Conservation (phyloP, 2,329 filamentous ascomycete genomes). For the Trichoderma guizhouense region DNA sequence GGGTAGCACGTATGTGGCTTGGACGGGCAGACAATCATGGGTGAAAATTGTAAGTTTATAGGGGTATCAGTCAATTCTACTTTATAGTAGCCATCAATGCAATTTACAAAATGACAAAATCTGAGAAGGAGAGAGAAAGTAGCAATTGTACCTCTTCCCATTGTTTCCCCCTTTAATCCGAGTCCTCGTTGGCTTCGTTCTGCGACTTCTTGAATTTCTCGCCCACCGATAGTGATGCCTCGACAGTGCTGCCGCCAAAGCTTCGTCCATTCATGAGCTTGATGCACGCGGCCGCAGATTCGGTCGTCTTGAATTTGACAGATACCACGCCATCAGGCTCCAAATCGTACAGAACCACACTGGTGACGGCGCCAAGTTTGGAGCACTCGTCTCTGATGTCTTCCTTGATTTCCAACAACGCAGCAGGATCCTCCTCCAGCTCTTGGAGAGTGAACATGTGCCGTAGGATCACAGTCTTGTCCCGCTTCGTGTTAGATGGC, state of each 20-base stretch:
- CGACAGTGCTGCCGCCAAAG: constrained; percentile 69
- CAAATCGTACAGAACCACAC: constrained; percentile 84
- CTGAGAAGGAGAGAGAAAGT: neutral
- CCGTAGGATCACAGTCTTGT: constrained; percentile 82
- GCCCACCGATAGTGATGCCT: constrained; percentile 68
- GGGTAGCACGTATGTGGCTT: neutral
- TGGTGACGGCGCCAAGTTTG: constrained; percentile 84
- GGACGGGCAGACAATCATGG: neutral
- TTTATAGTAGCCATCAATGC: neutral
- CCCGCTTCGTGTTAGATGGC: constrained; percentile 54
- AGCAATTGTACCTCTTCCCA: neutral
- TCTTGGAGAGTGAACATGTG: constrained; percentile 90
- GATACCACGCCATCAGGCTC: constrained; percentile 82
- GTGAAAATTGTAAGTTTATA: constrained; percentile 4
- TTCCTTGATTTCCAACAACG: constrained; percentile 86
- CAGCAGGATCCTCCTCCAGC: constrained; percentile 78
- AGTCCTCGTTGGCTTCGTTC: constrained; percentile 46
- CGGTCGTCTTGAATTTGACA: constrained; percentile 72
- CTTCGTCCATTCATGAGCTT: constrained; percentile 73
- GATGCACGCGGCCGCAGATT: constrained; percentile 70
- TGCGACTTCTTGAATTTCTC: constrained; percentile 72
- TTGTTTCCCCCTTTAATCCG: constrained; percentile 27
- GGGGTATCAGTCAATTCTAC: constrained; percentile 13
- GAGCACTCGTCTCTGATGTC: constrained; percentile 88
- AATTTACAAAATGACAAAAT: neutral